These are phyloP conservation scores for Logfia minima DNA, from an alignment of 129 eudicot species.

Conservation along the genomic window DNA sequence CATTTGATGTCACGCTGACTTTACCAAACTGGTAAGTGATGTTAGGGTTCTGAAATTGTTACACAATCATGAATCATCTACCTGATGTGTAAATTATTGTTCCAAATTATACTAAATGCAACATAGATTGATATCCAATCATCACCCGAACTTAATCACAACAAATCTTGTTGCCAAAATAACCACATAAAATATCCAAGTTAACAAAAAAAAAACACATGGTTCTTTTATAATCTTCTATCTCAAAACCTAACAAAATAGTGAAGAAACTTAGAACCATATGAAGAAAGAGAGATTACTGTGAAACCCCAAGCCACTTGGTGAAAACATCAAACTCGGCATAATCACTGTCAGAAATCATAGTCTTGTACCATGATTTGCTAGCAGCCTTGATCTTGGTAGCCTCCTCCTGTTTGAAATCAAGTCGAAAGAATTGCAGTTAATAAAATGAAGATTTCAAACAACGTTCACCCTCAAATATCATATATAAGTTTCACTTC, in stretches of 20 bases:
- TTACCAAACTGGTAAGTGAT: too few species aligned
- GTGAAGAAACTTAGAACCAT: slow-evolving; percentile 13
- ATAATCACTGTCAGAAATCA: slow-evolving; percentile 72
- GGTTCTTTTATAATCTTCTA: slow-evolving; percentile 19
- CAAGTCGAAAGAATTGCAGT: not conserved
- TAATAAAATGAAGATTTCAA: not conserved
- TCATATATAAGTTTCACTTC: too few species aligned
- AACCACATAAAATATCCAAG: slow-evolving; percentile 24
- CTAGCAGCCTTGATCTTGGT: slow-evolving; percentile 58
- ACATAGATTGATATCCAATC: slow-evolving; percentile 15
- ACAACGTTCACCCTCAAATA: not conserved
- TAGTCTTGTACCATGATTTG: slow-evolving; percentile 62
- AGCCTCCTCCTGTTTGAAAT: slow-evolving; percentile 53
- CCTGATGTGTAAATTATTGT: not conserved
- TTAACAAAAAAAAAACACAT: slow-evolving; percentile 21
- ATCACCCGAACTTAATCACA: slow-evolving; percentile 9
- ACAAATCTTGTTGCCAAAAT: slow-evolving; percentile 21
- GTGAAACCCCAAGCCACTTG: slow-evolving; percentile 79
- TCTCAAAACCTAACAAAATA: slow-evolving; percentile 25
- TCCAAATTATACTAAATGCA: not conserved
- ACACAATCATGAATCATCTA: too few species aligned
- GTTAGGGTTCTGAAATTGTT: too few species aligned
- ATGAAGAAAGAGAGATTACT: slow-evolving; percentile 30
- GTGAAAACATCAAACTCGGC: slow-evolving; percentile 66
- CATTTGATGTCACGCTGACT: too few species aligned